Percentiles rank a stretch among this genome's conserved stretches.
Conservation (phyloP, 805 yeast genomes). For the Wickerhamiella siamensis region DNA sequence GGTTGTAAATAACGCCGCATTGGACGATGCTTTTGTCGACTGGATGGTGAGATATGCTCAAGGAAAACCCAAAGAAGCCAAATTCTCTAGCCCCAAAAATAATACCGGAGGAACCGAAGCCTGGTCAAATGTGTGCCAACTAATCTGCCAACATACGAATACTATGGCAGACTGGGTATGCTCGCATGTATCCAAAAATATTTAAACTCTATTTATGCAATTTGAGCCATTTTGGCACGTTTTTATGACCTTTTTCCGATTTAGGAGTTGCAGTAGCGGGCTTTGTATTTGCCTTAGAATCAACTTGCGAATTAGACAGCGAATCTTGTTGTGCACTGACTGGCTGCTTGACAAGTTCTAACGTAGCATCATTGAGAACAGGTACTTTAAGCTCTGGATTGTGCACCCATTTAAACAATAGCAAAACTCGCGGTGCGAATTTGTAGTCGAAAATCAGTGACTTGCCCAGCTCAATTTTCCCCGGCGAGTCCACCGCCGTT, state of each 20-base stretch:
- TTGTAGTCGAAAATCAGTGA: conserved; percentile 27
- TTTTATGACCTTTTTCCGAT: conserved; percentile 6
- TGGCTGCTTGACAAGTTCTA: conserved; percentile 2
- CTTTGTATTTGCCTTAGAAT: no score
- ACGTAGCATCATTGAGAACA: conserved; percentile 12
- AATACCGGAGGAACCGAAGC: neutral
- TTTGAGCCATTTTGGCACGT: conserved; percentile 18
- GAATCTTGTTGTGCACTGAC: neutral
- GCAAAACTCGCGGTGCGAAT: conserved; percentile 35
- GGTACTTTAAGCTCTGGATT: conserved; percentile 3
- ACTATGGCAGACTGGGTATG: neutral
- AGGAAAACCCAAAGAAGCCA: neutral
- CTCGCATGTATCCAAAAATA: neutral
- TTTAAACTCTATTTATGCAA: conserved; percentile 10
- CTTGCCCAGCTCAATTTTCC: conserved; percentile 22
- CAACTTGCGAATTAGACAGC: no score
- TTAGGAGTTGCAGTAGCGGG: no score
- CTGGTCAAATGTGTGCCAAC: neutral
- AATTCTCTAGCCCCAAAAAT: neutral
- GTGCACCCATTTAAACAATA: conserved; percentile 26
- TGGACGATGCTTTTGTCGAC: neutral
- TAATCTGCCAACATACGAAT: neutral
- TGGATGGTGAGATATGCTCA: neutral
- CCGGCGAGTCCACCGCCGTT: conserved; percentile 35
- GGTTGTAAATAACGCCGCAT: neutral